phyloP scores from a whole-genome alignment of 768 basidiomycete genomes.

The Suillus luteus region DNA sequence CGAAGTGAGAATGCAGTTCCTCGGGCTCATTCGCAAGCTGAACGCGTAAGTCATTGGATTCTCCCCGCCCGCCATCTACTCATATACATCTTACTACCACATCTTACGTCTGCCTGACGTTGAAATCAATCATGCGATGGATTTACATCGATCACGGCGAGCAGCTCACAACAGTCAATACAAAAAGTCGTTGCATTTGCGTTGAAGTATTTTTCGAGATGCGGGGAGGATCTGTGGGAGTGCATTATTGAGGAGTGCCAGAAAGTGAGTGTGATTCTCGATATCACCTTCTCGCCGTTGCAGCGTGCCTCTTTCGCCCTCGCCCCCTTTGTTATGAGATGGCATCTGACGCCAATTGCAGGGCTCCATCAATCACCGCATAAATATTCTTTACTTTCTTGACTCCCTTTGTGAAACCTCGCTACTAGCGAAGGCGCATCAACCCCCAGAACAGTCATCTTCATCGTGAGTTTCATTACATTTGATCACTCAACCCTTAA shows the following conservation, averaged over 20 bases:
- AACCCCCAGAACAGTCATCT: slow-evolving; percentile 29
- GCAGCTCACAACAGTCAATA: slow-evolving; percentile 85
- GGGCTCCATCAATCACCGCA: slow-evolving; percentile 89
- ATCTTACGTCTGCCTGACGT: neutral
- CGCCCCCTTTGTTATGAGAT: neutral
- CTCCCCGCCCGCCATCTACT: neutral
- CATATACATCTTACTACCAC: neutral
- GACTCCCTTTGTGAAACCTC: slow-evolving; percentile 85
- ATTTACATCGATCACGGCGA: neutral
- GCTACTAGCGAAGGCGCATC: slow-evolving; percentile 63
- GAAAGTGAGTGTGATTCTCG: slow-evolving; percentile 51
- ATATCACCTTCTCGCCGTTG: neutral
- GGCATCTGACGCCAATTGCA: slow-evolving; percentile 25
- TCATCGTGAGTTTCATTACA: slow-evolving; percentile 22
- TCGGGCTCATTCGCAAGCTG: slow-evolving; percentile 58
- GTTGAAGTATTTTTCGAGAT: slow-evolving; percentile 79
- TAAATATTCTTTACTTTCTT: slow-evolving; percentile 90
- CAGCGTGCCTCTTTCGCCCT: neutral
- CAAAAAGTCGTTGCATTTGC: slow-evolving; percentile 86
- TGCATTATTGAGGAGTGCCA: slow-evolving; percentile 89
- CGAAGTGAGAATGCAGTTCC: slow-evolving; percentile 56
- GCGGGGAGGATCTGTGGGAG: slow-evolving; percentile 93
- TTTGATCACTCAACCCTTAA: slow-evolving; percentile 36
- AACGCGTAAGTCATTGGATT: slow-evolving; percentile 50
- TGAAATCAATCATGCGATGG: neutral